These are phyloP conservation scores for Colletotrichum paranaense DNA, from an alignment of 2,329 filamentous ascomycete genomes.

Conservation along the genomic window DNA sequence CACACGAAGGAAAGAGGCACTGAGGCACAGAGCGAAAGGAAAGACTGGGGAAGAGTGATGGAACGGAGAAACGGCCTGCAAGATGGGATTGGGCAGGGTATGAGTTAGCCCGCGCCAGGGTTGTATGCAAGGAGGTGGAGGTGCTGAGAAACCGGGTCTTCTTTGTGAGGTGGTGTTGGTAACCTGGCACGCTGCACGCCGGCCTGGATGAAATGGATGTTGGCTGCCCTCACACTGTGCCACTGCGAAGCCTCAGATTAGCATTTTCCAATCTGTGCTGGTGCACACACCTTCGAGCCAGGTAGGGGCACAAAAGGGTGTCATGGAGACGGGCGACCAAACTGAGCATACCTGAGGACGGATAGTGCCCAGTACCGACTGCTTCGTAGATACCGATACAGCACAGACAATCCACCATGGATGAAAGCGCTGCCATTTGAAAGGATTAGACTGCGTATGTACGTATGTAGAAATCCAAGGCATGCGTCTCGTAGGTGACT, in stretches of 20 bases:
- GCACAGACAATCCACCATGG: not conserved
- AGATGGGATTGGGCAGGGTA: conserved; percentile 21
- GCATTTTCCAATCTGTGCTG: conserved; percentile 7
- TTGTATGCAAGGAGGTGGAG: conserved; percentile 31
- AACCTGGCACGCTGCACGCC: no score
- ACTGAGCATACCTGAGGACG: not conserved
- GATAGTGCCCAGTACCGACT: not conserved
- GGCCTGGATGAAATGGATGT: not conserved
- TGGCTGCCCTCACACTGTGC: conserved; percentile 28
- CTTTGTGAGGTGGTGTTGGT: not conserved
- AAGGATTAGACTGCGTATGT: not conserved
- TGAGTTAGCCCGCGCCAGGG: not conserved
- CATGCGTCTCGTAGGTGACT: not conserved
- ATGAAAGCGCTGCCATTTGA: not conserved
- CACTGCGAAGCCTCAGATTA: conserved; percentile 21
- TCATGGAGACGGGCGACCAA: not conserved
- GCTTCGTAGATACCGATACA: not conserved
- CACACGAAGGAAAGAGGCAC: not conserved
- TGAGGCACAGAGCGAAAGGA: not conserved
- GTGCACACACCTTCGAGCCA: conserved; percentile 2
- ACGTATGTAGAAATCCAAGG: not conserved
- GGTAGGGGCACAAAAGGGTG: not conserved
- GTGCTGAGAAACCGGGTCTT: conserved; percentile 1
- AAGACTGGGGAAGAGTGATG: conserved; percentile 18
- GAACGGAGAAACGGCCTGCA: conserved; percentile 2